A percentile compares a stretch with the other conserved stretches of the same genome.
Evolutionary conservation across 306 rosid genomes (phyloP).

Genomic region (Hippophae tibetana): DNA sequence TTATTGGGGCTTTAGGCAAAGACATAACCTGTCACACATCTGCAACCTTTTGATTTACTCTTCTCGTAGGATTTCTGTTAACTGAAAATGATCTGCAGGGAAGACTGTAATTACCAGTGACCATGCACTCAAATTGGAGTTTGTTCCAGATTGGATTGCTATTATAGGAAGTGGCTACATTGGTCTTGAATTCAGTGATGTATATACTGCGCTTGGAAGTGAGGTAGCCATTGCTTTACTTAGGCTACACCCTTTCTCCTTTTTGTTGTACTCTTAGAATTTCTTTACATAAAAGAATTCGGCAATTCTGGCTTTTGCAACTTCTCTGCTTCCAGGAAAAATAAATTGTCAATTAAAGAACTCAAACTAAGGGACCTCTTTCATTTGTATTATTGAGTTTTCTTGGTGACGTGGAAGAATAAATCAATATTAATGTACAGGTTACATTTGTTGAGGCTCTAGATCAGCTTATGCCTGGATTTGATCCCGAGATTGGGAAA

Average conservation of each 20-base stretch:
- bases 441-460: conserved; percentile 95
- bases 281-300: neutral
- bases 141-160: conserved; percentile 96
- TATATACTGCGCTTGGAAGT: conserved; percentile 97
- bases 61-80: conserved; percentile 12
- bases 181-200: conserved; percentile 98
- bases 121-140: conserved; percentile 95
- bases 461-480: conserved; percentile 99
- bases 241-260: neutral
- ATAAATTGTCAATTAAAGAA: neutral
- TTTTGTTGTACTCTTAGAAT: neutral
- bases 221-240: conserved; percentile 50
- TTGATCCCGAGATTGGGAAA: conserved; percentile 99
- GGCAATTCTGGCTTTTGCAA: neutral
- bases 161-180: conserved; percentile 98
- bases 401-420: conserved; percentile 6
- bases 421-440: conserved; percentile 35
- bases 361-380: neutral
- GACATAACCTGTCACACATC: conserved; percentile 12
- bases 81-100: conserved; percentile 44
- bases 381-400: neutral
- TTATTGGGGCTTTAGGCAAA: conserved; percentile 3
- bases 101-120: conserved; percentile 97
- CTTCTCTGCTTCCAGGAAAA: neutral
- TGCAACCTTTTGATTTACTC: conserved; percentile 5